phyloP scores from a whole-genome alignment of 2,329 filamentous ascomycete genomes.

The Phaeosphaeria sp. region DNA sequence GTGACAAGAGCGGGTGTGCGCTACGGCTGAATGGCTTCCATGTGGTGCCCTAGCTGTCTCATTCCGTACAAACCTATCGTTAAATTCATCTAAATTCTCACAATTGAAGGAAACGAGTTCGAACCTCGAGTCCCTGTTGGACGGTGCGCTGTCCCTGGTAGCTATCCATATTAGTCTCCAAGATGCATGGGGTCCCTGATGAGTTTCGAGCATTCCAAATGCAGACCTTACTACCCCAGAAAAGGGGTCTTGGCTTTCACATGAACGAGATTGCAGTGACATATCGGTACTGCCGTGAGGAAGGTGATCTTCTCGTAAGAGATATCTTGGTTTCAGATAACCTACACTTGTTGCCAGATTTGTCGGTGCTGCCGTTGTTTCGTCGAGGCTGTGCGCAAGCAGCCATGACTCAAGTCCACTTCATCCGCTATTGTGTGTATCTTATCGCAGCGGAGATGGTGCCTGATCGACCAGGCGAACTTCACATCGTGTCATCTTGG shows the following conservation, averaged over 20 bases:
- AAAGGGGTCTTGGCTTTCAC: neutral
- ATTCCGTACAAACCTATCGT: neutral
- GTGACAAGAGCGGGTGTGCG: neutral
- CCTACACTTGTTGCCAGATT: neutral
- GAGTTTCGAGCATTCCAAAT: neutral
- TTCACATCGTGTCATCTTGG: neutral
- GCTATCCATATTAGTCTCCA: neutral
- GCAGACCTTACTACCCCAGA: slow-evolving; percentile 1
- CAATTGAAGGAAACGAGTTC: neutral
- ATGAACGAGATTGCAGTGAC: neutral
- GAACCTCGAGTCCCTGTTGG: neutral
- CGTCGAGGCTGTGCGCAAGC: neutral
- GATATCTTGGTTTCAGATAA: neutral
- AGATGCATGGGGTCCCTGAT: neutral
- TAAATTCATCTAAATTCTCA: neutral
- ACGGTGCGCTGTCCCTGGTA: neutral
- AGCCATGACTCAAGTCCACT: neutral
- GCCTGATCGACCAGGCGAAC: neutral
- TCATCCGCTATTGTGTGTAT: neutral
- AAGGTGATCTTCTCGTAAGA: neutral
- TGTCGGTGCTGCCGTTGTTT: neutral
- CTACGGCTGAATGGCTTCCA: slow-evolving; percentile 2
- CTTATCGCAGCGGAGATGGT: neutral
- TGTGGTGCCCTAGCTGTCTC: neutral
- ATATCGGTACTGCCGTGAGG: too few species aligned